Base-by-base conservation (phyloP, 106 monocot genomes). In the Acorus gramineus region DNA sequence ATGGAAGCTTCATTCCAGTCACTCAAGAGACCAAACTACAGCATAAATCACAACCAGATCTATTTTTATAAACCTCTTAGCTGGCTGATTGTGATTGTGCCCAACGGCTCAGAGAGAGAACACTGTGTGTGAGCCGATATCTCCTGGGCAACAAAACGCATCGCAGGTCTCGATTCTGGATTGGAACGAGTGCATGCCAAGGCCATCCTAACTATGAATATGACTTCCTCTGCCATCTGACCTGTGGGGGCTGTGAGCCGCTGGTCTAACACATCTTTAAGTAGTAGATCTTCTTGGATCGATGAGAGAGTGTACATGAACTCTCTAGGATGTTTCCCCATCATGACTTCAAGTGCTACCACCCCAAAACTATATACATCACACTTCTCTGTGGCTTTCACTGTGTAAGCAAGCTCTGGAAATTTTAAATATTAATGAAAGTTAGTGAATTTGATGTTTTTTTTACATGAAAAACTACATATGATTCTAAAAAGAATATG, bases 91-190 rank as follows among this genome's bases (percentile, higher is more conserved):
- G 73, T 87, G 53, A 82, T 80, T 6, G 68, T 56, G 7, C 67
- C 50, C 6, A 87, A 66, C 2, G 86, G 82, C 61, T 80, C 82
- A 1, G 65, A 56, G 0, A 81, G 77, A 56, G 69, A 80, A 3
- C 77, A 69, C 57, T 73, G 75, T 3, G 70, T 60, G 2, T 68
- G 57, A 49, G 89, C 76, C 3, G 86, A 69, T 50, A 93, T 73
- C 73, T 83, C 93, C 60, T 84, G 89, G 1, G 93, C 85, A 12
- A 93, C 75, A 5, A 65, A 75, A 4, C 81, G 71, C 89, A 86
- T 89, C 2, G 79, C 28, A 4, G 86, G 93, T 5, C 85, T 66
- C 2, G 65, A 62, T 8, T 63, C 74, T 2, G 85, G 85, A 6
- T 75, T 52, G 3, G 42, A 55, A 1, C 63, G 73, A 7, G 67